Conservation (phyloP, 495 filamentous ascomycete genomes). For the Xylaria acuta region DNA sequence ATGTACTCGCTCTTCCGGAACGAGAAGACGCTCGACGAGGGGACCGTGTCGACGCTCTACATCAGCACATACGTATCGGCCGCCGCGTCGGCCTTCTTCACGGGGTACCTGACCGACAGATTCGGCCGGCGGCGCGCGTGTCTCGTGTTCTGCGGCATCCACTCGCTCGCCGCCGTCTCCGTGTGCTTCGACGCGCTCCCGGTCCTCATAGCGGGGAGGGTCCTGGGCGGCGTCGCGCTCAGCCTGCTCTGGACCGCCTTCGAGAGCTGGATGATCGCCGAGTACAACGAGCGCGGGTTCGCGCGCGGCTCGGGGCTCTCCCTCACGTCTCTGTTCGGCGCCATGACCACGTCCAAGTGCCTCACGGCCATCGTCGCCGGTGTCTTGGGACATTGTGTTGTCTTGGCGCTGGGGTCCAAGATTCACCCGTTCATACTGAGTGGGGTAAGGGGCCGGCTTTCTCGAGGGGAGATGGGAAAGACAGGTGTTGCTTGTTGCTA, state of each 20-base stretch:
- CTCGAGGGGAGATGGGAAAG: not conserved
- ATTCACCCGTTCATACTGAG: conserved; percentile 52
- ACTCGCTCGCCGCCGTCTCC: conserved; percentile 54
- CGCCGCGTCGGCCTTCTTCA: conserved; percentile 52
- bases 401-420: conserved; percentile 48
- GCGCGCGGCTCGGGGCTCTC: conserved; percentile 29
- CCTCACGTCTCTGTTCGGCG: conserved; percentile 50
- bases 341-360: conserved; percentile 53
- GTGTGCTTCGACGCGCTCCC: conserved; percentile 46
- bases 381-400: conserved; percentile 47
- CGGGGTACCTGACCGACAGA: conserved; percentile 53
- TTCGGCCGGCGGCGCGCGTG: conserved; percentile 52
- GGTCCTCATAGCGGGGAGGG: conserved; percentile 49
- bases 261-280: conserved; percentile 60
- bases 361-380: conserved; percentile 51
- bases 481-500: conserved; percentile 11
- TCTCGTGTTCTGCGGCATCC: conserved; percentile 50
- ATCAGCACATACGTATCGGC: conserved; percentile 51
- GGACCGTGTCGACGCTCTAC: conserved; percentile 53
- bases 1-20: conserved; percentile 56
- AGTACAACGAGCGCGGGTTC: conserved; percentile 46
- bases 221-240: conserved; percentile 52
- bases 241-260: conserved; percentile 55
- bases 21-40: conserved; percentile 52
- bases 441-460: conserved; percentile 31